Evolutionary conservation across 1,284 basidiomycete genomes (phyloP), one percentile per base, ranked within the genome.

Genomic region (Trichosporon inkin): DNA sequence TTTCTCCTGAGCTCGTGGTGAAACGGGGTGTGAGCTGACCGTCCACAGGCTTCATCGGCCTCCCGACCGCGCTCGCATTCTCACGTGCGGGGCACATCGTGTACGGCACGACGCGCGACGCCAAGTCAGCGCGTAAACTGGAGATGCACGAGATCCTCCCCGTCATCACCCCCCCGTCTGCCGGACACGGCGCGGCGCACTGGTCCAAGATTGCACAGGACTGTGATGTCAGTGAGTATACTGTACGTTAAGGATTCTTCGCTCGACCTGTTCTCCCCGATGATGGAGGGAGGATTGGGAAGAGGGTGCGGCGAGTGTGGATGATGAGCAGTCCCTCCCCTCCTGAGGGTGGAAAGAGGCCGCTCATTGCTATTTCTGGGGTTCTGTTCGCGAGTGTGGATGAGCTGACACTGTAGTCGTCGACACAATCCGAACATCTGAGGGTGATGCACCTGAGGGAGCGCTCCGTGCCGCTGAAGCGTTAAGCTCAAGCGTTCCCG

Each of bases 81-180:
- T 73, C 79, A 5, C 80, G 83, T n/a, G 80, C 80, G 0, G 84
- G 84, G 0, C 82, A 85, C 63, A 77, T 80, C 24, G 83, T 84
- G 4, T 83, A 82, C 58, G 83, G 83, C 20, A 72, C 79, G 13
- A 82, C 82, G 0, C 80, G 84, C 5, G 73, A 77, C 7, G 68
- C 63, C 6, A 80, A 80, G 57, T 55, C 56, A 3, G 67, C 62
- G 1, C 79, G 76, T 0, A 78, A 79, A 52, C 75, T 84, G 1
- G 75, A 77, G 1, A 75, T 77, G 13, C 79, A 82, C 67, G 83
- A 84, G 71, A 82, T 85, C 62, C 80, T 81, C 24, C 83, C 84
- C 0, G 57, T 84, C 58, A 69, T 84, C 7, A 78, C 78, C 14
- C 80, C 83, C 24, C 67, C 72, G 1, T 64, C 69, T 13, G 69